Conservation (phyloP, 441 rosid genomes). For the Flueggea neowawraea region DNA sequence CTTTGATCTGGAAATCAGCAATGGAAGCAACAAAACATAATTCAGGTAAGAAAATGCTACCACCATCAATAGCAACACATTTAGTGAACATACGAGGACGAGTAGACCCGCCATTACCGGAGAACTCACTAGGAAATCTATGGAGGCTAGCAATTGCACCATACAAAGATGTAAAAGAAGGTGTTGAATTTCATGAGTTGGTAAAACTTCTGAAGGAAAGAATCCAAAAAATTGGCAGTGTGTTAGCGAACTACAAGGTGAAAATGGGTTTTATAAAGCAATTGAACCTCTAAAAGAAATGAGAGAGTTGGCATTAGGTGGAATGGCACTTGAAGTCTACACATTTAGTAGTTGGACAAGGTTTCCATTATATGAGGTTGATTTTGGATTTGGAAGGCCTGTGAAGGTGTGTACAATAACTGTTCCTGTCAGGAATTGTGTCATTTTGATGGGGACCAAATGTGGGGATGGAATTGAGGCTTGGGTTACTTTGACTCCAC, state of each 20-base stretch:
- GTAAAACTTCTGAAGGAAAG: slow-evolving; percentile 5
- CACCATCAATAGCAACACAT: slow-evolving; percentile 13
- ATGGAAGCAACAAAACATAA: slow-evolving; percentile 14
- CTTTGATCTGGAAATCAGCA: slow-evolving; percentile 25
- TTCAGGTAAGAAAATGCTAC: slow-evolving; percentile 7
- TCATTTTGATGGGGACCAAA: slow-evolving; percentile 15
- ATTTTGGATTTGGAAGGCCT: slow-evolving; percentile 18
- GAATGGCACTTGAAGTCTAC: slow-evolving; percentile 8
- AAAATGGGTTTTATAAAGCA: not conserved
- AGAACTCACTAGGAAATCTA: slow-evolving; percentile 14
- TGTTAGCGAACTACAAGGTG: slow-evolving; percentile 13
- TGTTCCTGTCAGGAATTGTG: slow-evolving; percentile 13
- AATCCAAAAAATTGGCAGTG: not conserved
- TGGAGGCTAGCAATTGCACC: slow-evolving; percentile 12
- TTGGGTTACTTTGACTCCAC: slow-evolving; percentile 13
- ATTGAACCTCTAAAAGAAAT: slow-evolving; percentile 4
- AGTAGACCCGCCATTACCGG: slow-evolving; percentile 18
- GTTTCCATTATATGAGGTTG: slow-evolving; percentile 16
- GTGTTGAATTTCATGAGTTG: slow-evolving; percentile 7
- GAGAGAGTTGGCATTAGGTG: not conserved
- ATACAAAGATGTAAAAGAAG: not conserved
- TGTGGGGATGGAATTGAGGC: slow-evolving; percentile 16
- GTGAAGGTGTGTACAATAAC: slow-evolving; percentile 13
- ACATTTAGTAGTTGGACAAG: slow-evolving; percentile 22
- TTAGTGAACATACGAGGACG: slow-evolving; percentile 18